Evolutionary conservation across 176 grass and related monocot species (phyloP).

Genomic region (Oryza glumipatula): DNA sequence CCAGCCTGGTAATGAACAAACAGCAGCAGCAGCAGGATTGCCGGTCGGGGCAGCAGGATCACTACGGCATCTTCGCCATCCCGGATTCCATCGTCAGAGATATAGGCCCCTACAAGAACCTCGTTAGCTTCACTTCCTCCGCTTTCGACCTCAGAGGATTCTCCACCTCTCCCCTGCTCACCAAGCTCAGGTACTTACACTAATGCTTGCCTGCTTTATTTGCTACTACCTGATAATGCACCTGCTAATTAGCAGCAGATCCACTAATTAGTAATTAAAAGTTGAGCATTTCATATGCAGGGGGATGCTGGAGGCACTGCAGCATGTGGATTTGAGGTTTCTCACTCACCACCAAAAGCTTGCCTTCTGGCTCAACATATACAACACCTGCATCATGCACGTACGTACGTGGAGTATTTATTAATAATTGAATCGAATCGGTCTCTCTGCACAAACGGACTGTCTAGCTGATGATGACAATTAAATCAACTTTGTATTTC

Average conservation of each 20-base stretch:
- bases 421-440: no score
- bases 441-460: no score
- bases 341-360: slow-evolving; percentile 77
- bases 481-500: not conserved
- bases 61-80: slow-evolving; percentile 70
- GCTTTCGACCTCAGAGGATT: slow-evolving; percentile 61
- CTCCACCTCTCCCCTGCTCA: slow-evolving; percentile 71
- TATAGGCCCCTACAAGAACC: slow-evolving; percentile 93
- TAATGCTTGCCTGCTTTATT: no score
- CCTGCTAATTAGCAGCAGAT: no score
- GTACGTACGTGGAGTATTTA: slow-evolving; percentile 22
- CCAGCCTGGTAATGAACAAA: slow-evolving; percentile 1
- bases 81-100: slow-evolving; percentile 74
- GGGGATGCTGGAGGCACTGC: slow-evolving; percentile 65
- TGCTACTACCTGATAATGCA: not conserved
- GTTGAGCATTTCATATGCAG: slow-evolving; percentile 18
- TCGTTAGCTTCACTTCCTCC: slow-evolving; percentile 72
- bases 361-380: slow-evolving; percentile 90
- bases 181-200: slow-evolving; percentile 47
- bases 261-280: no score
- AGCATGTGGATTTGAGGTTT: slow-evolving; percentile 58
- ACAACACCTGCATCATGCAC: slow-evolving; percentile 97
- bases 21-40: not conserved
- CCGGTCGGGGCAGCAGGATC: slow-evolving; percentile 67
- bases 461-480: not conserved